phyloP scores from a whole-genome alignment of 1,284 basidiomycete genomes.

The Peniophora sp. region DNA sequence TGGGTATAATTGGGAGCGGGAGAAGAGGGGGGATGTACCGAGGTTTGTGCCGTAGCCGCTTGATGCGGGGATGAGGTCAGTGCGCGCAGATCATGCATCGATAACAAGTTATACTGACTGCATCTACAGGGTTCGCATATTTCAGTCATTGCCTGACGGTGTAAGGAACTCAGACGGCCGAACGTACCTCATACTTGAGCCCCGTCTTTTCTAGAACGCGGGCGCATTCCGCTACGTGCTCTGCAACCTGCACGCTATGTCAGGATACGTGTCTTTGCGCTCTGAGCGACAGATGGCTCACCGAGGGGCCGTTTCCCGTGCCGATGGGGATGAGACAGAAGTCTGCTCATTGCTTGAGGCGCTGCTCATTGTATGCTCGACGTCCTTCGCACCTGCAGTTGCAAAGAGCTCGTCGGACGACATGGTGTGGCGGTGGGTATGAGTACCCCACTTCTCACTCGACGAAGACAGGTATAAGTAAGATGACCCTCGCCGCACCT shows the following conservation, averaged over 20 bases:
- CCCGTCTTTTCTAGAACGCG: slow-evolving; percentile 76
- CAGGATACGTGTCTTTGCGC: neutral
- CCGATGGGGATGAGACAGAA: slow-evolving; percentile 83
- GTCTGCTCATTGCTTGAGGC: slow-evolving; percentile 32
- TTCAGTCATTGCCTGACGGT: neutral
- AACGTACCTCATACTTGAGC: slow-evolving; percentile 64
- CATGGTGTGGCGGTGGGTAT: too few species aligned
- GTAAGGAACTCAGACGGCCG: neutral
- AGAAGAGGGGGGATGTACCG: slow-evolving; percentile 29
- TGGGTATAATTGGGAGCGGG: too few species aligned
- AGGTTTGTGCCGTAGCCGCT: slow-evolving; percentile 90
- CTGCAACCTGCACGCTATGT: slow-evolving; percentile 41
- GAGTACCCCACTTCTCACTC: too few species aligned
- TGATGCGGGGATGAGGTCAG: slow-evolving; percentile 2
- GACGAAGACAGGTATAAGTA: too few species aligned
- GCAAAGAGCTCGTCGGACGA: too few species aligned
- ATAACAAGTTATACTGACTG: slow-evolving; percentile 46
- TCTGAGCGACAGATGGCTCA: slow-evolving; percentile 20
- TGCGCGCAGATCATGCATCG: neutral
- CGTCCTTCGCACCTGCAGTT: too few species aligned
- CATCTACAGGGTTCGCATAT: slow-evolving; percentile 39
- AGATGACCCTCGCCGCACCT: too few species aligned
- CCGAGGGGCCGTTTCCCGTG: slow-evolving; percentile 55
- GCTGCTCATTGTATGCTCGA: too few species aligned
- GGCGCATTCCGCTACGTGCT: slow-evolving; percentile 73